Evolutionary conservation across 2,329 filamentous ascomycete species (phyloP).

Genomic region (Beauveria medogensis): DNA sequence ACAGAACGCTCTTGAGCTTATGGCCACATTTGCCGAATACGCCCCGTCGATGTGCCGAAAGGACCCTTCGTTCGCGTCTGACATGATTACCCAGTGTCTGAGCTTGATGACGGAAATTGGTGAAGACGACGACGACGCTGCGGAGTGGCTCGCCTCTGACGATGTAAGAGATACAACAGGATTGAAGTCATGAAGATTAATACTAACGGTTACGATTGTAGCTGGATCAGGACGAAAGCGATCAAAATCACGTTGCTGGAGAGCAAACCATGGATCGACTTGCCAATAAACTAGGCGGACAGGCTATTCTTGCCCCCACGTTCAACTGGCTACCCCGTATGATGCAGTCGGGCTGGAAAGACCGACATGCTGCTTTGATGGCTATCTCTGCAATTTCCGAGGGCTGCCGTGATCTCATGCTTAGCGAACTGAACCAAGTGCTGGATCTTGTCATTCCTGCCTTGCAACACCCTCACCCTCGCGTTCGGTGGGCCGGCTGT

Average conservation of each 20-base stretch:
- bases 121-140: slow-evolving; percentile 85
- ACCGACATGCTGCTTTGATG: slow-evolving; percentile 95
- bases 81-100: slow-evolving; percentile 98
- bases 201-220: slow-evolving; percentile 27
- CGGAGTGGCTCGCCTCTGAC: slow-evolving; percentile 87
- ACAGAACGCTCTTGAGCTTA: slow-evolving; percentile 91
- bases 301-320: slow-evolving; percentile 82
- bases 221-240: slow-evolving; percentile 92
- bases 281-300: slow-evolving; percentile 93
- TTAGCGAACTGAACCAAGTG: slow-evolving; percentile 88
- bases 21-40: slow-evolving; percentile 96
- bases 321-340: slow-evolving; percentile 96
- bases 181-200: neutral
- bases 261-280: slow-evolving; percentile 98
- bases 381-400: slow-evolving; percentile 98
- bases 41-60: slow-evolving; percentile 92
- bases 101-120: slow-evolving; percentile 98
- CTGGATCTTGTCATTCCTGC: slow-evolving; percentile 91
- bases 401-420: slow-evolving; percentile 91
- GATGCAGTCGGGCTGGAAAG: slow-evolving; percentile 95
- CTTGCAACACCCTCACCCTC: slow-evolving; percentile 80
- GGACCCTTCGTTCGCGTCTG: slow-evolving; percentile 79
- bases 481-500: slow-evolving; percentile 94
- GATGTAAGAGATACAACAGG: slow-evolving; percentile 52
- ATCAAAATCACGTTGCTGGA: slow-evolving; percentile 93